Base-by-base conservation (phyloP, 306 rosid genomes). In the Malus sylvestris region DNA sequence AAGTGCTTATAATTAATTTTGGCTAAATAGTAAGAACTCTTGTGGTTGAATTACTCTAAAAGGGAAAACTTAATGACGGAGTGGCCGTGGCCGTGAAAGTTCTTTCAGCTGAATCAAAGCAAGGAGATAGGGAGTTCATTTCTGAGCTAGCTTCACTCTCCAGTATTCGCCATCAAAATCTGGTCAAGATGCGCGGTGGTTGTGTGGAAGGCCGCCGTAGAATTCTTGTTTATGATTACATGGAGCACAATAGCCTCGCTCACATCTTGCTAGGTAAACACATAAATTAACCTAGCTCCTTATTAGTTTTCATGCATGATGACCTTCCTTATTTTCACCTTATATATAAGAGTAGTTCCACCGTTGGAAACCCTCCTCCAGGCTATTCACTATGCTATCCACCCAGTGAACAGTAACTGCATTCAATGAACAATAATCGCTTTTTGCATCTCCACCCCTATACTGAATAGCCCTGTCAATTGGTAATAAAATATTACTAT, bases 41-140 rank as follows among this genome's bases (percentile, higher is more conserved):
- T 58, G 11, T 25, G 51, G 35, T 71, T 30, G 10, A 20, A 29
- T 19, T 1, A 29, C 6, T n/a, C n/a, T 53, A 71, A 59, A 57
- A 81, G 86, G 82, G 82, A 53, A 78, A 35, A 53, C 64, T 78
- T 27, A 38, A 14, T 12, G 80, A 78, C 64, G 83, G 80, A 16
- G 66, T 42, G 6, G 45, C 35, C n/a, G 81, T 78, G 7, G 86
- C 82, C 29, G 80, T 78, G 51, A 82, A 82, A 75, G 70, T 82
- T 5, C 71, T 82, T 33, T 78, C 86, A 45, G 67, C 35, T 2
- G 77, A 78, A 60, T 78, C 86, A 74, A 69, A 44, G 29, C 82
- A 82, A 74, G 86, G 82, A 63, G 80, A 82, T 65, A 74, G 29
- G 30, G 82, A 82, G 70, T 82, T 82, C 82, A 73, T 82, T 71